Evolutionary conservation across 306 rosid genomes (phyloP), one percentile per base, ranked within the genome.

Genomic region (Cyamopsis tetragonoloba): DNA sequence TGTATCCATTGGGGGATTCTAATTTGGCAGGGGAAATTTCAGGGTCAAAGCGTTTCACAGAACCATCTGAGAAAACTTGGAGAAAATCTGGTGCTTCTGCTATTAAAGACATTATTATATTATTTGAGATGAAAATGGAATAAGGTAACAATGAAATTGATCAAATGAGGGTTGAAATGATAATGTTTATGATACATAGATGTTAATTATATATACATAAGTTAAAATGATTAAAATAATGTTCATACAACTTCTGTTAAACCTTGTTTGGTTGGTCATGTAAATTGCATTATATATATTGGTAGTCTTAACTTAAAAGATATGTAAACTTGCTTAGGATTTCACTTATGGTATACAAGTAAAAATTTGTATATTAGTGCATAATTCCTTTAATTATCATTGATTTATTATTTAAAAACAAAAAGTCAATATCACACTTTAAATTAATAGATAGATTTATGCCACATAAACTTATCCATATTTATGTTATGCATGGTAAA

Each of bases 1-100:
- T 81, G 82, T 65, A 89, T 35, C 83, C 79, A 8, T 72, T 32
- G 12, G 49, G 3, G 18, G 87, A 37, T 12, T 79, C 70, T 0
- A 55, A 7, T 12, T 87, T 81, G 28, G 85, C 75, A 4, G 78
- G 22, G 9, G 42, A 71, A 12, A 27, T 69, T 31, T 79, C 87
- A 0, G 87, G 96, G 1, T 43, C 30, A 19, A 77, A 87, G 46
- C 98, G 96, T 41, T 81, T 88, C 42, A 92, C 91, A 1, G 83
- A 73, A 10, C 88, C 98, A 68, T 87, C 85, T 0, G 96, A 82
- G 41, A 77, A 83, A 3, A 89, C 91, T 75, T 82, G 69, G 35
- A 87, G 80, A 74, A 7, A 89, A 4, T 77, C 87, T 0, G 86
- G 93, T 62, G 74, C 80, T 85, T 85, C 95, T 68, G 73, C 92